Evolutionary conservation across 1,284 basidiomycete genomes (phyloP), one percentile per base, ranked within the genome.

Genomic region (Fistulina hepatica): DNA sequence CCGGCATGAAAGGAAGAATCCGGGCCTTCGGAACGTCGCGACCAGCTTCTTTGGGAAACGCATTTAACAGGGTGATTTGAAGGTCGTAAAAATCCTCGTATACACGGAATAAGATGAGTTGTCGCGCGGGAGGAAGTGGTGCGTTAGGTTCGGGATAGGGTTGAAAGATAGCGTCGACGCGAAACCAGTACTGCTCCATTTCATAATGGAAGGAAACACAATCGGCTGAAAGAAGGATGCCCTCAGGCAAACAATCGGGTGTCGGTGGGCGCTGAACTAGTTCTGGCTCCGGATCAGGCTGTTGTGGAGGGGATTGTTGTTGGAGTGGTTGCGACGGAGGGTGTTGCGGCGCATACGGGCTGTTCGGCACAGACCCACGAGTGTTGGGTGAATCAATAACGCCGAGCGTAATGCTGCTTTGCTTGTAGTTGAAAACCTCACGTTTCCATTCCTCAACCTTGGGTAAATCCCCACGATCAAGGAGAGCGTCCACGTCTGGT

Each of bases 71-170:
- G 7, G 75, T 69, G 39, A 95, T 84, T 54, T 99, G 95, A 58
- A 97, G 97, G 52, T 94, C 90, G 64, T 94, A 95, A 60, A 99
- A 99, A 58, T 99, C 93, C 53, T 95, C 88, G 65, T 99, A 99
- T 12, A 90, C 78, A 36, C 95, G 78, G 62, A 95, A 97, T 27
- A 98, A 71, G 46, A 93, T 81, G 37, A 98, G 76, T 20, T 88
- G 79, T 52, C 79, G 83, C 10, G 84, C 77, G 4, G 70, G 71
- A 26, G 76, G 81, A 28, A 81, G 67, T 25, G 54, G 53, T 33
- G 69, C 67, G 17, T 67, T 72, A 3, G 71, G 55, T 5, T 67
- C 61, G 42, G 73, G 70, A 50, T 84, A 88, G 0, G 90, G 88
- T 45, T 91, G 81, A 60, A 82, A 97, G 33, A 81, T 63, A 32